phyloP scores from a whole-genome alignment of 2,329 filamentous ascomycete genomes.

The Colletotrichum endophyticum region DNA sequence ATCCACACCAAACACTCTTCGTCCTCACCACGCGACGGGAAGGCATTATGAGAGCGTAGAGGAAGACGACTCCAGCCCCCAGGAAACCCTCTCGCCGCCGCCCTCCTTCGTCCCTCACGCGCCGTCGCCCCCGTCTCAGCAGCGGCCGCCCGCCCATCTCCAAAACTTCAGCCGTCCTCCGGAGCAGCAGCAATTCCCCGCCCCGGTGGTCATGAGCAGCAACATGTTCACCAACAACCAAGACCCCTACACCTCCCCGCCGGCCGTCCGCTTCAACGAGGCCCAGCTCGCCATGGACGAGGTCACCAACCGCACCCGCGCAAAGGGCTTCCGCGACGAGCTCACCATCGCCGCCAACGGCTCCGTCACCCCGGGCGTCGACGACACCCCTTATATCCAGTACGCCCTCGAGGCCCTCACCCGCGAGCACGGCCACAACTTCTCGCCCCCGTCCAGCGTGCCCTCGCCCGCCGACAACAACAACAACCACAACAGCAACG shows the following conservation, averaged over 20 bases:
- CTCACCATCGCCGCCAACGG: constrained; percentile 51
- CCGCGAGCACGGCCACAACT: constrained; percentile 68
- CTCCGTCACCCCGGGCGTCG: constrained; percentile 75
- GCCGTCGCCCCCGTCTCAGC: constrained; percentile 43
- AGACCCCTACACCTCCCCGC: constrained; percentile 43
- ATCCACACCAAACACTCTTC: constrained; percentile 21
- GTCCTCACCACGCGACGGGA: constrained; percentile 15
- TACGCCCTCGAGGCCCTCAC: constrained; percentile 91
- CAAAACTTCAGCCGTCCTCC: background rate
- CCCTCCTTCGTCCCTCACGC: constrained; percentile 38
- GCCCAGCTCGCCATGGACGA: constrained; percentile 34
- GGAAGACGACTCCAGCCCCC: constrained; percentile 25
- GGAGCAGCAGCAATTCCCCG: background rate
- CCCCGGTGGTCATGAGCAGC: constrained; percentile 3
- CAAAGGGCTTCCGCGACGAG: constrained; percentile 53
- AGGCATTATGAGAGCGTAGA: constrained; percentile 22
- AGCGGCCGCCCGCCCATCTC: background rate
- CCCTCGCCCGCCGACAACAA: constrained; percentile 36
- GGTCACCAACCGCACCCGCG: constrained; percentile 21
- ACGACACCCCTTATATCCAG: constrained; percentile 86
- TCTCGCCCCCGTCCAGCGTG: constrained; percentile 45
- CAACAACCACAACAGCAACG: constrained; percentile 33
- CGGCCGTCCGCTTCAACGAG: constrained; percentile 42
- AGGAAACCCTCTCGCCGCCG: constrained; percentile 36
- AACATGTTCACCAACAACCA: constrained; percentile 10